Evolutionary conservation across 108 stramenopile species (phyloP).

Genomic region (Phaeodactylum tricornutum): DNA sequence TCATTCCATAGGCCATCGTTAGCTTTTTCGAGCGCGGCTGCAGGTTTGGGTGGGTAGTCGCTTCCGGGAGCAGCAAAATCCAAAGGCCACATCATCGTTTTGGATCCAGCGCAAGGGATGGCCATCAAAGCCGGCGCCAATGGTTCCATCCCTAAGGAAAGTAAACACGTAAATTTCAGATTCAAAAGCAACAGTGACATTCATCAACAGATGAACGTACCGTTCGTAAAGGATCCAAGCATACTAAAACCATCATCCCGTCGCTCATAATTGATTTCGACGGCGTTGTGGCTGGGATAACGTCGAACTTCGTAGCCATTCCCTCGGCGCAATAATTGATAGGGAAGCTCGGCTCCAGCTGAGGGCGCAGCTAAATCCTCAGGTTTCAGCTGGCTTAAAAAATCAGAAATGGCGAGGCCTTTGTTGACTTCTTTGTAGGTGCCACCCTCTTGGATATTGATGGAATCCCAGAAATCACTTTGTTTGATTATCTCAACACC

Average conservation of each 20-base stretch:
- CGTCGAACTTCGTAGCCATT: slow-evolving; percentile 71
- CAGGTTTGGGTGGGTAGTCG: slow-evolving; percentile 19
- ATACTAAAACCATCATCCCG: slow-evolving; percentile 75
- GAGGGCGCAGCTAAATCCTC: slow-evolving; percentile 37
- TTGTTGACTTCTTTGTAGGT: slow-evolving; percentile 59
- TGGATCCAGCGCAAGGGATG: slow-evolving; percentile 46
- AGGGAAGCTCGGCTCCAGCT: slow-evolving; percentile 74
- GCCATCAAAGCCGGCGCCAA: slow-evolving; percentile 74
- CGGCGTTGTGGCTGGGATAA: slow-evolving; percentile 59
- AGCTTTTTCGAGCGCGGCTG: slow-evolving; percentile 29
- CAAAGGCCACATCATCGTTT: slow-evolving; percentile 83
- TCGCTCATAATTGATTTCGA: slow-evolving; percentile 47
- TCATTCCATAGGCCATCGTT: slow-evolving; percentile 38
- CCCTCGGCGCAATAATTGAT: slow-evolving; percentile 69
- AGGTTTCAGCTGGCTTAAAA: slow-evolving; percentile 66
- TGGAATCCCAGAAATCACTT: slow-evolving; percentile 92
- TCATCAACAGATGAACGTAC: slow-evolving; percentile 15
- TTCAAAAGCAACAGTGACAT: not conserved
- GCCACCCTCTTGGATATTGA: slow-evolving; percentile 55
- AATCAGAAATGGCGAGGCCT: slow-evolving; percentile 53
- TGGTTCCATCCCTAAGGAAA: slow-evolving; percentile 40
- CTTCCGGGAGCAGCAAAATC: slow-evolving; percentile 49
- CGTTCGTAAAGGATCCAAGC: slow-evolving; percentile 59
- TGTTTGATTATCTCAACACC: slow-evolving; percentile 63
- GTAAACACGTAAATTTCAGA: not conserved